These are phyloP conservation scores for Dendrobium nobile DNA, from an alignment of 106 monocot species.

Conservation along the genomic window DNA sequence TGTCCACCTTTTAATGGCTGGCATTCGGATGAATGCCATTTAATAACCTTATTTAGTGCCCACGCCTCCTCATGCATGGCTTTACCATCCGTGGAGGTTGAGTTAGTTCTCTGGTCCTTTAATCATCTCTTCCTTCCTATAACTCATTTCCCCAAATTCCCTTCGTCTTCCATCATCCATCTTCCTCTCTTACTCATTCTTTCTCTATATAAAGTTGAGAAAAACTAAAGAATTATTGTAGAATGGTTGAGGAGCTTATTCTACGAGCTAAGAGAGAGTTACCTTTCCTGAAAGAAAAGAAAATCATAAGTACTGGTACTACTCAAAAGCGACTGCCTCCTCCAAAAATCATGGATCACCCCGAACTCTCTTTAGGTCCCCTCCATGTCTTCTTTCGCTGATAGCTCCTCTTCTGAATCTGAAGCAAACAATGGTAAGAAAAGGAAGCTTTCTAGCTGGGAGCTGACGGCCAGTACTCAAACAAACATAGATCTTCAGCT, in stretches of 20 bases:
- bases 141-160: no score
- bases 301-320: not conserved
- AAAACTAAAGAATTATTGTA: not conserved
- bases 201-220: not conserved
- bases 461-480: slow-evolving; percentile 5
- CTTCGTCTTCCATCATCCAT: no score
- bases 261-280: slow-evolving; percentile 13
- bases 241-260: slow-evolving; percentile 4
- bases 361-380: slow-evolving; percentile 55
- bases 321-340: no score
- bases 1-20: slow-evolving; percentile 44
- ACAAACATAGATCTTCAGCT: slow-evolving; percentile 46
- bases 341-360: slow-evolving; percentile 19
- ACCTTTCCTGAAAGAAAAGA: slow-evolving; percentile 6
- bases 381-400: slow-evolving; percentile 9
- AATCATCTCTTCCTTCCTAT: no score
- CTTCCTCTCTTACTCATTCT: not conserved
- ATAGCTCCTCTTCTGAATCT: slow-evolving; percentile 32
- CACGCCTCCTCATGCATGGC: slow-evolving; percentile 39
- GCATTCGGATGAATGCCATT: slow-evolving; percentile 58
- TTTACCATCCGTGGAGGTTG: slow-evolving; percentile 18
- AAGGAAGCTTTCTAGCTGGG: slow-evolving; percentile 43
- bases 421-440: slow-evolving; percentile 33
- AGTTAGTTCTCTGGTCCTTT: not conserved
- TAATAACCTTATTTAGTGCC: slow-evolving; percentile 43